Evolutionary conservation across 257 asterid genomes (phyloP).

Genomic region (Nicotiana tomentosiformis): DNA sequence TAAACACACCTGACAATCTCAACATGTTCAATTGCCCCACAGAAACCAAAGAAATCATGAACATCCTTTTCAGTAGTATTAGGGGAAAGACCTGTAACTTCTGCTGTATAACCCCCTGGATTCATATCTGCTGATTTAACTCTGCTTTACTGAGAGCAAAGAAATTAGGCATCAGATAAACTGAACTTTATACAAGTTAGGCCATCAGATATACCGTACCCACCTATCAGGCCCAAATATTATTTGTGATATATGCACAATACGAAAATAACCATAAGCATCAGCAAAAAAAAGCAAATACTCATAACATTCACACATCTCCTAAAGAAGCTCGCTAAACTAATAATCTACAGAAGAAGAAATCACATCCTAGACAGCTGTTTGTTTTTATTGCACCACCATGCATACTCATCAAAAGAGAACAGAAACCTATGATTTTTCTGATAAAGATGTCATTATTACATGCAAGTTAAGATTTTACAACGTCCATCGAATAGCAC

Average conservation of each 20-base stretch:
- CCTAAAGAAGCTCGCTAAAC: neutral
- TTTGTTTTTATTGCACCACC: neutral
- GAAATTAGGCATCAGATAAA: neutral
- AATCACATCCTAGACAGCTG: neutral
- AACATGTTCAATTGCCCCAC: constrained; percentile 86
- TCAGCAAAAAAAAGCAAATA: neutral
- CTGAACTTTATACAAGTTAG: neutral
- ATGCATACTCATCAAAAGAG: neutral
- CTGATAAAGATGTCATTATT: neutral
- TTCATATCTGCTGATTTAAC: constrained; percentile 40
- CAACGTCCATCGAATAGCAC: neutral
- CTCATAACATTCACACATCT: neutral
- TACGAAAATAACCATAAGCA: neutral
- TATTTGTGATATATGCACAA: neutral
- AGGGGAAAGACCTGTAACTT: constrained; percentile 78
- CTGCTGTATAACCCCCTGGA: constrained; percentile 66
- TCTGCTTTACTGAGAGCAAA: neutral
- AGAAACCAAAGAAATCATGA: constrained; percentile 72
- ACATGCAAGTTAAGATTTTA: neutral
- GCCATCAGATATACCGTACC: neutral
- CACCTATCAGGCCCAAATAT: neutral
- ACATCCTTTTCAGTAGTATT: constrained; percentile 75
- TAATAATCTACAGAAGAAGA: neutral
- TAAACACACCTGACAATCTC: constrained; percentile 69
- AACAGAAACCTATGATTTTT: neutral